Percentiles rank a stretch among this genome's conserved stretches.
Evolutionary conservation across 257 asterid genomes (phyloP).

Genomic region (Anisodus tanguticus): DNA sequence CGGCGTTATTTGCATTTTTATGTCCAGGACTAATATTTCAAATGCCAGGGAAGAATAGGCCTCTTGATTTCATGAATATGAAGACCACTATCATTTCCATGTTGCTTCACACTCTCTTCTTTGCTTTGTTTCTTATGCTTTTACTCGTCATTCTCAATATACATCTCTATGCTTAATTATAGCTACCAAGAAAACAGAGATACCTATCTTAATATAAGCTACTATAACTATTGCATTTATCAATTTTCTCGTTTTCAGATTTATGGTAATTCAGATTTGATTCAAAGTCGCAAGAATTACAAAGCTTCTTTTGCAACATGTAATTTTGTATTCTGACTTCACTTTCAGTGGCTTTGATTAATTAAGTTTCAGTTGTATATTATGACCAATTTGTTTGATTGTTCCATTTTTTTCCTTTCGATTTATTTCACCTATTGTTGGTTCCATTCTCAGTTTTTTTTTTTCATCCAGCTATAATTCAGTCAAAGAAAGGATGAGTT

Average conservation of each 20-base stretch:
- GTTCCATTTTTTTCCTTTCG: neutral
- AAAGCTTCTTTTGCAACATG: neutral
- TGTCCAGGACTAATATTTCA: constrained; percentile 76
- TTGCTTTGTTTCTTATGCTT: constrained; percentile 79
- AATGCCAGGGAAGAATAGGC: constrained; percentile 77
- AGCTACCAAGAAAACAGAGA: neutral
- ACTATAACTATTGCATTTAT: neutral
- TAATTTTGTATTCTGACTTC: neutral
- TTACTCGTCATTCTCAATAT: constrained; percentile 67
- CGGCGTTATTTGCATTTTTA: constrained; percentile 70
- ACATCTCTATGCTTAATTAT: constrained; percentile 66
- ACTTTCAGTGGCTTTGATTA: too few species aligned
- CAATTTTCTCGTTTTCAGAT: neutral
- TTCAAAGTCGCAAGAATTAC: neutral
- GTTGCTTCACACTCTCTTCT: constrained; percentile 64
- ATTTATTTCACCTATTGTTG: neutral
- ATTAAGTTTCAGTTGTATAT: neutral
- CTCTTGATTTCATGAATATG: constrained; percentile 81
- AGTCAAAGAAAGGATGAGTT: neutral
- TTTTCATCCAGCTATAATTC: neutral
- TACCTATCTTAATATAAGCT: neutral
- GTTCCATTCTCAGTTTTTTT: neutral
- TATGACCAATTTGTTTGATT: neutral
- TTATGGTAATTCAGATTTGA: neutral
- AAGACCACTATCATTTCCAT: constrained; percentile 68